Evolutionary conservation across 1,139 yeast species (phyloP), one percentile per base, ranked within the genome.

Genomic region (Zhuliangozyma blackwelliae): DNA sequence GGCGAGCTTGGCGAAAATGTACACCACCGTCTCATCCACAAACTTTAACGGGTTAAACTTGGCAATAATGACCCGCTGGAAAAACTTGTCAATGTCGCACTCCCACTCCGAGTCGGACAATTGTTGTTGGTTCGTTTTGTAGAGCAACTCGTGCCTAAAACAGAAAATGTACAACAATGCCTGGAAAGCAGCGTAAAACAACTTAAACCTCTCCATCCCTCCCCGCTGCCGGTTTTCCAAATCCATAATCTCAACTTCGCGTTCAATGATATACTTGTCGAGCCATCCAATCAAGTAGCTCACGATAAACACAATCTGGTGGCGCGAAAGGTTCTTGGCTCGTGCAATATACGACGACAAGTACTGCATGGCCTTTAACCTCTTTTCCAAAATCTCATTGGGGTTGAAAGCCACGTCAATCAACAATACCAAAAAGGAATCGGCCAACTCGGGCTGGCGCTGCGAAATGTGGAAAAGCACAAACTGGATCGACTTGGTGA

Each of bases 181-280:
- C 63, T 92, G 99, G 51, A 88, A 84, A 3, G 94, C 87, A n/a
- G 96, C 88, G 55, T 90, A 92, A 48, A 92, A 87, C 56, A 89
- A 72, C 52, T 83, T 83, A 62, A 89, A 90, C 43, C 94, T 65
- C 50, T 82, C 87, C 86, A 80, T 79, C 10, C 86, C 84, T 19
- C 82, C 82, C 9, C 47, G 43, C 47, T 50, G 54, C 38, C 42
- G 49, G 25, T 40, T 28, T 16, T 38, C 45, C n/a, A 71, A 63
- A 37, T 73, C 79, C 35, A 72, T 74, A 4, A 87, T 84, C 55
- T 89, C 97, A 36, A 71, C 65, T 57, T 92, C 97, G 50, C 97
- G 75, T 57, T 88, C 95, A 32, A 72, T 69, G 21, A 89, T 81
- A 54, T 83, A 92, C 46, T 84, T 75, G 50, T 83, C 79, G 41